Evolutionary conservation across 2,329 filamentous ascomycete genomes (phyloP).

Genomic region (Alternaria ventricosa): DNA sequence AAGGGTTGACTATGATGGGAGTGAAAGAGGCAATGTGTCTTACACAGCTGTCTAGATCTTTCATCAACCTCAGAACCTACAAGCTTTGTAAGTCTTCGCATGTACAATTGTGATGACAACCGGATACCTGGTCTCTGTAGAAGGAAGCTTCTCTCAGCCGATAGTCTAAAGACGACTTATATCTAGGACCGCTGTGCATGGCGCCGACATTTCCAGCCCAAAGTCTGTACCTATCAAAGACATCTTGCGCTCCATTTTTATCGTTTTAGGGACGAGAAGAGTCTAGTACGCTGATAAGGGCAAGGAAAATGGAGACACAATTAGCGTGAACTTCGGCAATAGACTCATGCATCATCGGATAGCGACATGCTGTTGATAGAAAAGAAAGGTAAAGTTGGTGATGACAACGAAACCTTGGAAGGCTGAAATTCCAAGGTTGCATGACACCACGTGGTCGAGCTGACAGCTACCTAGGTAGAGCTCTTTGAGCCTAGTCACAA

Average conservation of each 20-base stretch:
- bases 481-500: neutral
- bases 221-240: neutral
- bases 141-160: neutral
- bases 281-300: neutral
- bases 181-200: neutral
- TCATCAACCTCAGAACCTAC: neutral
- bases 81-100: neutral
- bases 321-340: neutral
- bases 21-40: neutral
- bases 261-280: neutral
- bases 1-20: no score
- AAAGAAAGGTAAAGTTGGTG: neutral
- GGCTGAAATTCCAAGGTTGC: no score
- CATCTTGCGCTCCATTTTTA: rapidly evolving
- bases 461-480: no score
- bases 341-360: neutral
- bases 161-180: neutral
- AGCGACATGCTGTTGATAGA: neutral
- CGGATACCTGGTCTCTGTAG: neutral
- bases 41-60: neutral
- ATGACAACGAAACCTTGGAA: no score
- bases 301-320: neutral
- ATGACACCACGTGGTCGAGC: neutral
- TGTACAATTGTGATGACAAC: neutral
- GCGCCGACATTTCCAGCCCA: neutral